phyloP scores from a whole-genome alignment of 2,329 filamentous ascomycete genomes.

The Colletotrichum filicis region DNA sequence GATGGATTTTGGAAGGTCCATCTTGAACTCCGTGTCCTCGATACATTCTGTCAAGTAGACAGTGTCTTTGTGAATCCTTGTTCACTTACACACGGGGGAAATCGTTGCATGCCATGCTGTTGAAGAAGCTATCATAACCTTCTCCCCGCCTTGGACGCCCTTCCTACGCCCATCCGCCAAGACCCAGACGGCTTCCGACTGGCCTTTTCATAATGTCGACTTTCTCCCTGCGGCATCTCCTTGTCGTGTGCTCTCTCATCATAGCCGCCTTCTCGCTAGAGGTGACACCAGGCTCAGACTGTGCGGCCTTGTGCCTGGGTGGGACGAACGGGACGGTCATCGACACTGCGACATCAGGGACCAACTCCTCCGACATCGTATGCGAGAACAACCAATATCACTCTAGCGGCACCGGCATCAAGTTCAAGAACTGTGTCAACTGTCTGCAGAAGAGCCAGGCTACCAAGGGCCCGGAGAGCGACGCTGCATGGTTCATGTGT shows the following conservation, averaged over 20 bases:
- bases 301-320: constrained; percentile 59
- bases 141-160: neutral
- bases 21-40: no score
- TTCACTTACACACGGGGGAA: no score
- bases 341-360: constrained; percentile 51
- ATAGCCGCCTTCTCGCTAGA: constrained; percentile 47
- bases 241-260: constrained; percentile 34
- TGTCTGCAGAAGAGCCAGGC: constrained; percentile 59
- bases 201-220: neutral
- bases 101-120: no score
- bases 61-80: no score
- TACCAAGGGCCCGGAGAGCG: constrained; percentile 50
- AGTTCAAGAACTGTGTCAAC: constrained; percentile 57
- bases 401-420: constrained; percentile 50
- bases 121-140: no score
- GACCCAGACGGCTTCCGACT: neutral
- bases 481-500: constrained; percentile 61
- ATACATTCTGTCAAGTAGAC: neutral
- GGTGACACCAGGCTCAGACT: constrained; percentile 62
- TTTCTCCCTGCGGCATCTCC: neutral
- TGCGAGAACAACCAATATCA: constrained; percentile 56
- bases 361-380: constrained; percentile 57
- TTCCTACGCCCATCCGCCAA: neutral
- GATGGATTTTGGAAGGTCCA: neutral
- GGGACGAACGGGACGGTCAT: constrained; percentile 45